Evolutionary conservation across 371 early-diverging fungal genomes (phyloP), one percentile per base, ranked within the genome.

Genomic region (Mortierella sp.): DNA sequence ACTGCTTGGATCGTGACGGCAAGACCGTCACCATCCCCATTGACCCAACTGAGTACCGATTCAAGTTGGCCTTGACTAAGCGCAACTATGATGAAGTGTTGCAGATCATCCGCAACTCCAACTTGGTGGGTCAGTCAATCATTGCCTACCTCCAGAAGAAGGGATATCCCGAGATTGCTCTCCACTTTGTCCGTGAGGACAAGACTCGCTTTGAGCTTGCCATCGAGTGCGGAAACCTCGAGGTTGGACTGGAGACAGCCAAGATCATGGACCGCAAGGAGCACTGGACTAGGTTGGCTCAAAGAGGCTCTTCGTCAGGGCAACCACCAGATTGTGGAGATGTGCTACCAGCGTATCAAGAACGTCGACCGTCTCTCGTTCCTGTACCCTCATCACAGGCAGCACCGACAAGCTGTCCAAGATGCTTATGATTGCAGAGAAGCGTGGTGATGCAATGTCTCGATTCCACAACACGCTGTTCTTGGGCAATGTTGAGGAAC

Each of bases 81-180:
- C 89, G 91, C 55, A 93, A 97, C 81, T 96, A 96, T 72, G 95
- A 94, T 71, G 94, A 95, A 74, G 96, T 99, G 0, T 82, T 97
- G 50, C 90, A 94, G 72, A 94, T 98, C 61, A 99, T 99, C 68
- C 92, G 96, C 64, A 95, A 91, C 66, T 95, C 96, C 6, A 96
- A 96, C 83, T 84, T 99, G 53, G 97, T 99, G 11, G 99, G 99
- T 6, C 97, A 99, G 81, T 91, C 96, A 23, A 98, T 99, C 82
- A 96, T 99, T 81, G 95, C 98, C 1, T 99, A 97, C 84, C 85
- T 99, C 70, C 98, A 98, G 81, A 95, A 97, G 90, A 98, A 99
- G 83, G 97, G 98, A 0, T 97, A 97, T 79, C 97, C 99, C 2
- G 98, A 97, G 87, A 93, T 99, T 79, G 99, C 99, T 4, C 85